A percentile compares a stretch with the other conserved stretches of the same genome.
phyloP scores from a whole-genome alignment of 768 basidiomycete species.

The Hortiboletus flavorubellus region DNA sequence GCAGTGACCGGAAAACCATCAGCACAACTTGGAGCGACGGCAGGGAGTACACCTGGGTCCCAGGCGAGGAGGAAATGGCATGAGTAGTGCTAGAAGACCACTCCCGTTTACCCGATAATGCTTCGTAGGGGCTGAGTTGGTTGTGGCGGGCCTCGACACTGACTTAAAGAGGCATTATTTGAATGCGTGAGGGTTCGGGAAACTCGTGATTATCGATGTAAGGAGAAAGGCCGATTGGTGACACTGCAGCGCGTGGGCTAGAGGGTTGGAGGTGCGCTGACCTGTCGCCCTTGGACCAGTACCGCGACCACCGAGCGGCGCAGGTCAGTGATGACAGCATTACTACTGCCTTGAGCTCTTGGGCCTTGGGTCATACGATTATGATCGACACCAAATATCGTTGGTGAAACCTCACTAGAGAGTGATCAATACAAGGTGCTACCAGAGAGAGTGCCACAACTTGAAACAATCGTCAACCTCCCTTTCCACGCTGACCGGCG shows the following conservation, averaged over 20 bases:
- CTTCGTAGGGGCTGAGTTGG: neutral
- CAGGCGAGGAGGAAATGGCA: too few species aligned
- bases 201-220: neutral
- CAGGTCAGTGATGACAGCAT: neutral
- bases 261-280: neutral
- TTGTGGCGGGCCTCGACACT: neutral
- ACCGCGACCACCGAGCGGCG: neutral
- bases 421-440: neutral
- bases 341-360: neutral
- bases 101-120: neutral
- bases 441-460: neutral
- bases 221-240: conserved; percentile 6
- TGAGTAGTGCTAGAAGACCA: neutral
- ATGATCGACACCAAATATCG: neutral
- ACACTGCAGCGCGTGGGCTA: neutral
- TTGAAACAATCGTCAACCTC: conserved; percentile 6
- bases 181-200: neutral
- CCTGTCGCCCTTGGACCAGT: neutral
- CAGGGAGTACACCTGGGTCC: too few species aligned
- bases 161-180: neutral
- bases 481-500: neutral
- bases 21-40: too few species aligned
- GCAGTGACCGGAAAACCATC: too few species aligned
- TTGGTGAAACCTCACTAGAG: conserved; percentile 1
- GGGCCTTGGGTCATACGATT: neutral